phyloP scores from a whole-genome alignment of 805 yeast species.

The Hanseniaspora taiwanica region DNA sequence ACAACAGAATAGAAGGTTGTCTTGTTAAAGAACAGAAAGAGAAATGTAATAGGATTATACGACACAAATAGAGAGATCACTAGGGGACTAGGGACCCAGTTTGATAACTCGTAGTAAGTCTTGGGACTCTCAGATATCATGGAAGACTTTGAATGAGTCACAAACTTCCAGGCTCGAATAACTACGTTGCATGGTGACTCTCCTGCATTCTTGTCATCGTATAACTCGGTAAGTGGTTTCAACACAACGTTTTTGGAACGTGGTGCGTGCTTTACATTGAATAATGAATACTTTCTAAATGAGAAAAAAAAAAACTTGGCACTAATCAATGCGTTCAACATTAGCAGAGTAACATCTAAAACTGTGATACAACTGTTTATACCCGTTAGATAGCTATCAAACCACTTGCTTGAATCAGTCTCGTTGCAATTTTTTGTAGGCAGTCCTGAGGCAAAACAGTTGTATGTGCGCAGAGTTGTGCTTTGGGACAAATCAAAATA shows the following conservation, averaged over 20 bases:
- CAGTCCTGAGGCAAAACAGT: too few species aligned
- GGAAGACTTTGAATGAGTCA: too few species aligned
- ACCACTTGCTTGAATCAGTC: slow-evolving; percentile 7
- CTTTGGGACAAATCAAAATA: slow-evolving; percentile 21
- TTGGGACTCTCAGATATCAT: slow-evolving; percentile 16
- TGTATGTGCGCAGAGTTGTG: slow-evolving; percentile 11
- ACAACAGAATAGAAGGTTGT: slow-evolving; percentile 27
- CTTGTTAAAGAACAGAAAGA: slow-evolving; percentile 28
- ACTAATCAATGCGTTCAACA: slow-evolving; percentile 8
- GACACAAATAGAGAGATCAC: slow-evolving; percentile 35
- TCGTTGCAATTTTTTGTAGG: too few species aligned
- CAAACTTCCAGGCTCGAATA: too few species aligned
- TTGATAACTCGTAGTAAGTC: slow-evolving; percentile 39
- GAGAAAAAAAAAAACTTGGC: slow-evolving; percentile 13
- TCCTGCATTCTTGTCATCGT: slow-evolving; percentile 9
- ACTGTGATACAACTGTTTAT: slow-evolving; percentile 8
- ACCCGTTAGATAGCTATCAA: slow-evolving; percentile 8
- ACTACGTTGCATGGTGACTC: too few species aligned
- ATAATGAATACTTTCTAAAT: slow-evolving; percentile 14
- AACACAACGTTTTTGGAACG: slow-evolving; percentile 12
- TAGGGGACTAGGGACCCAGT: slow-evolving; percentile 60
- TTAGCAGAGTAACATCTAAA: slow-evolving; percentile 6
- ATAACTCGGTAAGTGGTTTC: slow-evolving; percentile 19
- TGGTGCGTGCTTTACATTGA: slow-evolving; percentile 9
- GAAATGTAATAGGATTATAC: slow-evolving; percentile 45